A percentile compares a stretch with the other conserved stretches of the same genome.
Evolutionary conservation across 164 flowering plant genomes (phyloP).

Genomic region (Pachysandra terminalis): DNA sequence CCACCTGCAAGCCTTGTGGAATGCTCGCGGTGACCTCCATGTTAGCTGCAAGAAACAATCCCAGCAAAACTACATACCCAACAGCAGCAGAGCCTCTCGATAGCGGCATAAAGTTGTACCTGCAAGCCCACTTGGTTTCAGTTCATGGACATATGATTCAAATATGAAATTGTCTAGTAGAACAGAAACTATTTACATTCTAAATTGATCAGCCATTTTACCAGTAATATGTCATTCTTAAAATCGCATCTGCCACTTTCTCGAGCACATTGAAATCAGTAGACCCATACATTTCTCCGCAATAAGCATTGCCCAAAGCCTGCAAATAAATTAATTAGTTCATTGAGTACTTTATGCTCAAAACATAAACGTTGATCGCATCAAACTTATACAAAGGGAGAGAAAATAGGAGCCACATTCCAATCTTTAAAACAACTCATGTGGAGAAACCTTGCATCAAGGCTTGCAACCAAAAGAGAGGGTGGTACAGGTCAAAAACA

Average conservation of each 20-base stretch:
- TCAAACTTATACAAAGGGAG: too few relatives aligned
- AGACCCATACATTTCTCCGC: constrained; percentile 81
- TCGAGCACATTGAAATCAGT: constrained; percentile 62
- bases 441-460: too few relatives aligned
- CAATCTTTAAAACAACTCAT: too few relatives aligned
- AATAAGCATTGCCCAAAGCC: constrained; percentile 75
- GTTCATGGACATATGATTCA: too few relatives aligned
- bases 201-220: constrained; percentile 22
- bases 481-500: too few relatives aligned
- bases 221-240: constrained; percentile 96
- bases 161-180: not conserved
- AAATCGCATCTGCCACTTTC: constrained; percentile 65
- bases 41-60: constrained; percentile 87
- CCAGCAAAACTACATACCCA: constrained; percentile 83
- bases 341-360: not conserved
- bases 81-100: constrained; percentile 88
- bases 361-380: not conserved
- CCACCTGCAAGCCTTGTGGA: constrained; percentile 81
- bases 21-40: constrained; percentile 83
- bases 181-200: not conserved
- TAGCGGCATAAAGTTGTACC: constrained; percentile 98
- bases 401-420: too few relatives aligned
- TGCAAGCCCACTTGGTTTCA: constrained; percentile 23
- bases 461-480: too few relatives aligned
- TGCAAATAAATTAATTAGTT: constrained; percentile 26